Evolutionary conservation across 495 filamentous ascomycete genomes (phyloP).

Genomic region (Podospora pseudoanserina): DNA sequence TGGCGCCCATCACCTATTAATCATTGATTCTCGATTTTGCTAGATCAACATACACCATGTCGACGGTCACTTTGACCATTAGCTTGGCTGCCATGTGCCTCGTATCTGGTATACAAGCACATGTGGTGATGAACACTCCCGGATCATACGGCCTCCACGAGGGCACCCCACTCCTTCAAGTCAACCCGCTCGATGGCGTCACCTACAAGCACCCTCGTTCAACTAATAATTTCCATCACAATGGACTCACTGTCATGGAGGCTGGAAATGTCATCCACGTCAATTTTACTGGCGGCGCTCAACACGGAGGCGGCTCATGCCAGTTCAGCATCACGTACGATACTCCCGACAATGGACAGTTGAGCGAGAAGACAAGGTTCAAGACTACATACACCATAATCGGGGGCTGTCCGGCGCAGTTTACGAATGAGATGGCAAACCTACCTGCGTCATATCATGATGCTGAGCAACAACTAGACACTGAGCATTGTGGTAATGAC

Average conservation of each 20-base stretch:
- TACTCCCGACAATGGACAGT: constrained; percentile 39
- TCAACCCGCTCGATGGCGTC: constrained; percentile 53
- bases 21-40: no score
- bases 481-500: constrained; percentile 25
- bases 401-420: constrained; percentile 57
- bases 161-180: constrained; percentile 35
- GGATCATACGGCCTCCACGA: constrained; percentile 50
- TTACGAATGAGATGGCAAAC: constrained; percentile 36
- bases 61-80: constrained; percentile 8
- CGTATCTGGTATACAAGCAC: constrained; percentile 48
- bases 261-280: constrained; percentile 47
- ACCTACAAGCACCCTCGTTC: constrained; percentile 72
- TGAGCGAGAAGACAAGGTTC: constrained; percentile 42
- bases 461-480: constrained; percentile 8
- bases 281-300: constrained; percentile 52
- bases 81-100: constrained; percentile 28
- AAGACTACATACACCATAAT: constrained; percentile 71
- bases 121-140: constrained; percentile 65
- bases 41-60: background rate
- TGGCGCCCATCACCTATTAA: no score
- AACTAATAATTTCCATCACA: constrained; percentile 32
- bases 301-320: constrained; percentile 75
- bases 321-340: constrained; percentile 74
- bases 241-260: constrained; percentile 36
- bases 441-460: constrained; percentile 27